A percentile compares a stretch with the other conserved stretches of the same genome.
Evolutionary conservation across 306 rosid genomes (phyloP).

Genomic region (Vigna hirtella): DNA sequence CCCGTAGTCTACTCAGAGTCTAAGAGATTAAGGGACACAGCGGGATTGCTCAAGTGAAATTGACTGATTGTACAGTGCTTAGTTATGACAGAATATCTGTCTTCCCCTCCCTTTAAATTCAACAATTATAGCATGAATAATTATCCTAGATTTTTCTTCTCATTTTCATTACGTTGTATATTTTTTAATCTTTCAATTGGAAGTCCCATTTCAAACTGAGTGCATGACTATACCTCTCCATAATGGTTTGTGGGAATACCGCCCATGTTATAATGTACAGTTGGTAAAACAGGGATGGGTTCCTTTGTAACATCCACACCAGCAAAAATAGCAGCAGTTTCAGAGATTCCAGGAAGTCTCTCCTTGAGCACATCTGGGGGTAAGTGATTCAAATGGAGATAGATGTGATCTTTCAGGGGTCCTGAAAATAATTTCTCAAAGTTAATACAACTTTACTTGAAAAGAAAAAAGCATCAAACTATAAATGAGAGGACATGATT

Average conservation of each 20-base stretch:
- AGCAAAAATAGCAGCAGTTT: conserved; percentile 99
- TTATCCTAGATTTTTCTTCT: conserved; percentile 25
- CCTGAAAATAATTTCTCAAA: conserved; percentile 61
- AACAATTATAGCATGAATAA: background rate
- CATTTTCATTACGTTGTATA: conserved; percentile 8
- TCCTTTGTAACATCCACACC: conserved; percentile 98
- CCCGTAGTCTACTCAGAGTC: background rate
- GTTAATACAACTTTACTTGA: conserved; percentile 10
- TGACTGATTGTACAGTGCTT: no score
- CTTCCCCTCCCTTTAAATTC: background rate
- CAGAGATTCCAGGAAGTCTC: conserved; percentile 99
- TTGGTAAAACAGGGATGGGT: conserved; percentile 97
- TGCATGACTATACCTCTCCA: conserved; percentile 75
- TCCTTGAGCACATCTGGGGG: conserved; percentile 99
- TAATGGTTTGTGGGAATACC: conserved; percentile 93
- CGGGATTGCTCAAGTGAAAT: no score
- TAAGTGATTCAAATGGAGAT: conserved; percentile 97
- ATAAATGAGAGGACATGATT: conserved; percentile 32
- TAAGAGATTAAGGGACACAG: background rate
- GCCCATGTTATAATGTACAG: conserved; percentile 99
- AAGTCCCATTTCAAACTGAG: conserved; percentile 4
- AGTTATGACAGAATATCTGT: background rate
- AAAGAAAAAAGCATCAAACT: conserved; percentile 24
- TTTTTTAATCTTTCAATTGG: conserved; percentile 7
- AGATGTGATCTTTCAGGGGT: conserved; percentile 96